Evolutionary conservation across 306 rosid species (phyloP).

Genomic region (Aeschynomene evenia): DNA sequence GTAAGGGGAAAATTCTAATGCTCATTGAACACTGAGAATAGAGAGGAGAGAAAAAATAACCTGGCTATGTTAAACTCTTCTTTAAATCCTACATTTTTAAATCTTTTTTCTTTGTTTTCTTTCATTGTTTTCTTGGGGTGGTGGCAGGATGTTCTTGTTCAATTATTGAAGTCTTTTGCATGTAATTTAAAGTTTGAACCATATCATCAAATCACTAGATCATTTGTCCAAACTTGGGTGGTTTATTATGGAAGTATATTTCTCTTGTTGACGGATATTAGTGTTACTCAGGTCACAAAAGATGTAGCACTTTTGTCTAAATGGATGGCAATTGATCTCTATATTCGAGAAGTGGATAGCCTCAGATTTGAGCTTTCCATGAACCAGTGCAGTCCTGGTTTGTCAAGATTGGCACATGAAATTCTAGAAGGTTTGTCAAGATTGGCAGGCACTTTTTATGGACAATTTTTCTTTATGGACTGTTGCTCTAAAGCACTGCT

Average conservation of each 20-base stretch:
- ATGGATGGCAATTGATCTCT: conserved; percentile 95
- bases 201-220: conserved; percentile 18
- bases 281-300: conserved; percentile 70
- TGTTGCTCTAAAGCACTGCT: conserved; percentile 14
- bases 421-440: conserved; percentile 68
- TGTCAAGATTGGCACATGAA: conserved; percentile 67
- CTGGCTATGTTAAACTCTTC: conserved; percentile 1
- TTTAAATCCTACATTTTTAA: neutral
- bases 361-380: conserved; percentile 92
- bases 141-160: conserved; percentile 4
- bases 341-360: conserved; percentile 80
- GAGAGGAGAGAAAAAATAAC: neutral
- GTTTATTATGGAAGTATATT: neutral
- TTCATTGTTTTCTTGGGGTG: conserved; percentile 3
- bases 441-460: neutral
- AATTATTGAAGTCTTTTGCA: conserved; percentile 7
- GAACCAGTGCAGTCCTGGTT: conserved; percentile 68
- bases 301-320: conserved; percentile 86
- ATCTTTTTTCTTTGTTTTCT: neutral
- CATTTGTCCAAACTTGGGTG: conserved; percentile 11
- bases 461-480: neutral
- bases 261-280: neutral
- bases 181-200: neutral
- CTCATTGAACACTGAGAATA: neutral
- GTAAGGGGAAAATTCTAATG: conserved; percentile 4